Evolutionary conservation across 2,329 filamentous ascomycete species (phyloP).

Genomic region (Phaeosphaeriaceae sp.): DNA sequence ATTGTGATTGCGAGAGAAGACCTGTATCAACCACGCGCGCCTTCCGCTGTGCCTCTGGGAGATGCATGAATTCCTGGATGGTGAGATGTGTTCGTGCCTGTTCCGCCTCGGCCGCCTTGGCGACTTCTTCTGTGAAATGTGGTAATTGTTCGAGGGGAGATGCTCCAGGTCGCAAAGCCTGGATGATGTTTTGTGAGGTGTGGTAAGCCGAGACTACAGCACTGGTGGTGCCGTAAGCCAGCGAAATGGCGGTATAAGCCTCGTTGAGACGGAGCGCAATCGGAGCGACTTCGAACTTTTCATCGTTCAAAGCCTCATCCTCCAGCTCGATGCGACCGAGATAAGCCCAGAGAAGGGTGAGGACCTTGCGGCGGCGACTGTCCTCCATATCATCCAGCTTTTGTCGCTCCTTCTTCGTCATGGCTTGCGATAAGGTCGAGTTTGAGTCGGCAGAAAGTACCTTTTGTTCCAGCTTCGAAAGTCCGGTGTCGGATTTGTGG

Average conservation of each 20-base stretch:
- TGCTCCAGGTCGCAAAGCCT: slow-evolving; percentile 82
- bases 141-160: slow-evolving; percentile 93
- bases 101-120: slow-evolving; percentile 74
- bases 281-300: slow-evolving; percentile 89
- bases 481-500: slow-evolving; percentile 78
- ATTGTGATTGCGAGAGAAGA: slow-evolving; percentile 78
- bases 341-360: slow-evolving; percentile 94
- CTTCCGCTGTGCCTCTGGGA: slow-evolving; percentile 77
- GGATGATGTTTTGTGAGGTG: slow-evolving; percentile 85
- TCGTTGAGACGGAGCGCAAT: slow-evolving; percentile 86
- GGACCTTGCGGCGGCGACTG: slow-evolving; percentile 80
- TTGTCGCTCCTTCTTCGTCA: slow-evolving; percentile 77
- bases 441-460: slow-evolving; percentile 70
- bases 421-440: slow-evolving; percentile 62
- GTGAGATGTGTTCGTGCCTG: slow-evolving; percentile 69
- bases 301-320: slow-evolving; percentile 76
- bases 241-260: slow-evolving; percentile 83
- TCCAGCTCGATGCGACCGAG: slow-evolving; percentile 86
- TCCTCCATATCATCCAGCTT: slow-evolving; percentile 83
- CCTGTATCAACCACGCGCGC: slow-evolving; percentile 73
- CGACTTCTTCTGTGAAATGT: slow-evolving; percentile 74
- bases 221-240: slow-evolving; percentile 84
- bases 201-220: slow-evolving; percentile 85
- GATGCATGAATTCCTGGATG: slow-evolving; percentile 87
- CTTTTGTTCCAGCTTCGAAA: slow-evolving; percentile 84